Base-by-base conservation (phyloP, 805 yeast species). In the Kluyveromyces nonfermentans region DNA sequence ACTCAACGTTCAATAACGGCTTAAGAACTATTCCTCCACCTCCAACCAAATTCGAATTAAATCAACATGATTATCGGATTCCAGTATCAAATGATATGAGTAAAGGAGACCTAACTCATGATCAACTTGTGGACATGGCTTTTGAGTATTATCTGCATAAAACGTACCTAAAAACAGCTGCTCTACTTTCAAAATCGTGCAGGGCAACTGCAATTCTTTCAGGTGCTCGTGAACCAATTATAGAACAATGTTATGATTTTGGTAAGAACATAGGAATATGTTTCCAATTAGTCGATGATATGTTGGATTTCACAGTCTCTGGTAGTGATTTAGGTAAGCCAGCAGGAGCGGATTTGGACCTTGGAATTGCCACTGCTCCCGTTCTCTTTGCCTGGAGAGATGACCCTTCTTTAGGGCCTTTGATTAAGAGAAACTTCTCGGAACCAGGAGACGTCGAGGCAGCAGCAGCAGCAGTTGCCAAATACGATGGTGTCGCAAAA, bases 351-450 rank as follows among this genome's bases (percentile, higher is more conserved):
- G 98, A 93, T 66, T 72, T 93, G 53, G 79, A 89, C 62, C 71
- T 93, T 36, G 98, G 98, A 0, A 73, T 93, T 53, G 97, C 97
- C 1, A 93, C 98, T 0, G 97, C 97, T 0, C 98, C 98, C 1
- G 88, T 90, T 2, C 68, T 93, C 43, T 93, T 74, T 64, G 97
- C 98, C 1, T 93, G 98, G 98, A 80, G 77, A 56, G 77, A 82
- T 55, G 79, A 77, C 55, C 95, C 96, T 0, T 83, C 81, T 46
- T 71, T 93, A 39, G 97, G 97, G 2, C 80, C 77, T 32, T 64
- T 90, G 55, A 88, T 93, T 53, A 78, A 78, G 19, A 76, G 97
- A 47, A 87, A 90, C 63, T 93, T 93, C 63, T 71, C 74, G 37
- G 67, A 77, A 45, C 77, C 80, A 1, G 95, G 95, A 4, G 98